Percentiles rank a stretch among this genome's conserved stretches.
Evolutionary conservation across 371 early-diverging fungal species (phyloP).

Genomic region (Coemansia sp.): DNA sequence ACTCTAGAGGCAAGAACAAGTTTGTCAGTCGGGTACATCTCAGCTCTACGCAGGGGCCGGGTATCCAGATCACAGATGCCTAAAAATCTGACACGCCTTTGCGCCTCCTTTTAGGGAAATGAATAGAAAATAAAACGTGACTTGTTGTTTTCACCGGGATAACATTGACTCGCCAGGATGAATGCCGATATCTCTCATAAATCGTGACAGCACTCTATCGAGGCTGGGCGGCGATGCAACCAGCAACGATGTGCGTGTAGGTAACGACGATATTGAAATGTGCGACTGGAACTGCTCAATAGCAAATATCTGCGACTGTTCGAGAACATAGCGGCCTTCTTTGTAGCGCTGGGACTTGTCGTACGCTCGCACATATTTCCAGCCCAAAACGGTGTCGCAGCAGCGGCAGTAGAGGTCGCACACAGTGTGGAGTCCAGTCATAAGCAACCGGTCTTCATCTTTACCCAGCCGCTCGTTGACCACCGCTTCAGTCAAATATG

Average conservation of each 20-base stretch:
- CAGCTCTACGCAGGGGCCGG: conserved; percentile 53
- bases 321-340: conserved; percentile 61
- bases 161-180: neutral
- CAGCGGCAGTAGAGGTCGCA: conserved; percentile 56
- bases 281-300: neutral
- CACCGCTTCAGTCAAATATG: conserved; percentile 40
- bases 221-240: conserved; percentile 1
- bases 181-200: conserved; percentile 9
- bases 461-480: conserved; percentile 56
- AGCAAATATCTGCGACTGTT: conserved; percentile 27
- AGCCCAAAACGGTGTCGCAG: conserved; percentile 56
- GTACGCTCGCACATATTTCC: conserved; percentile 60
- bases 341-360: conserved; percentile 61
- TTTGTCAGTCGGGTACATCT: conserved; percentile 47
- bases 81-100: neutral
- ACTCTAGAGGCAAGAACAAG: conserved; percentile 30
- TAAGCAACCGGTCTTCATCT: conserved; percentile 56
- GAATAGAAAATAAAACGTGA: neutral
- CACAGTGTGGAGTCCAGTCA: conserved; percentile 63
- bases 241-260: neutral
- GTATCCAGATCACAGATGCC: conserved; percentile 43
- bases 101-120: too few species aligned
- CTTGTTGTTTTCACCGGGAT: neutral
- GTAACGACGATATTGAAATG: neutral
- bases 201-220: conserved; percentile 6